Conservation (phyloP, 208 protist genomes). For the Crithidia brevicula region DNA sequence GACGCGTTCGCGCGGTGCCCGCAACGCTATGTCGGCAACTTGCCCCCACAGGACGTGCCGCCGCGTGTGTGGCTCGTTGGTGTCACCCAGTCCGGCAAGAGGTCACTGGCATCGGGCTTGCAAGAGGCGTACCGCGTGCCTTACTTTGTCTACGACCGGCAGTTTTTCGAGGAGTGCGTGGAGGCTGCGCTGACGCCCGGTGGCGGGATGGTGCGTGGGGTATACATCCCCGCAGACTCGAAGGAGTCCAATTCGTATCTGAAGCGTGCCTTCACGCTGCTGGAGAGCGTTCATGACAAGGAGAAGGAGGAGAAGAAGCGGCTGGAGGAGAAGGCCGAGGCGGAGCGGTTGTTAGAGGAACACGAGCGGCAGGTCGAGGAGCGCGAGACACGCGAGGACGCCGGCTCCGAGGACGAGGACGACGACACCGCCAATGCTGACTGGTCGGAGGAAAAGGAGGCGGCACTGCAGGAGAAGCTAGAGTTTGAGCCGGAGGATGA, state of each 20-base stretch:
- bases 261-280: conserved; percentile 44
- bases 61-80: conserved; percentile 88
- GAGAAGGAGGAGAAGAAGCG: conserved; percentile 57
- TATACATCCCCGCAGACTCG: conserved; percentile 56
- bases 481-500: conserved; percentile 90
- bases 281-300: conserved; percentile 65
- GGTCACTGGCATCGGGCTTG: conserved; percentile 66
- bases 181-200: conserved; percentile 59
- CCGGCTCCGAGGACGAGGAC: conserved; percentile 40
- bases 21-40: conserved; percentile 53
- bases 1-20: conserved; percentile 72
- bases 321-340: conserved; percentile 48
- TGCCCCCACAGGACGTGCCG: conserved; percentile 49
- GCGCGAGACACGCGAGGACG: conserved; percentile 36
- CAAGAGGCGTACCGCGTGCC: conserved; percentile 64
- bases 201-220: conserved; percentile 58
- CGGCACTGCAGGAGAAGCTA: conserved; percentile 58
- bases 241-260: conserved; percentile 55
- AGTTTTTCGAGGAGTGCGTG: conserved; percentile 79
- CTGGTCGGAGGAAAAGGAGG: conserved; percentile 74
- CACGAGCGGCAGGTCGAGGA: conserved; percentile 47
- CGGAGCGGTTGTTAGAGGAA: conserved; percentile 59
- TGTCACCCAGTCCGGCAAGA: conserved; percentile 62
- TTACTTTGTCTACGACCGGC: conserved; percentile 69
- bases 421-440: conserved; percentile 62